Evolutionary conservation across 2,329 filamentous ascomycete species (phyloP), one percentile per base, ranked within the genome.

Genomic region (Macrophomina pseudophaseolina): DNA sequence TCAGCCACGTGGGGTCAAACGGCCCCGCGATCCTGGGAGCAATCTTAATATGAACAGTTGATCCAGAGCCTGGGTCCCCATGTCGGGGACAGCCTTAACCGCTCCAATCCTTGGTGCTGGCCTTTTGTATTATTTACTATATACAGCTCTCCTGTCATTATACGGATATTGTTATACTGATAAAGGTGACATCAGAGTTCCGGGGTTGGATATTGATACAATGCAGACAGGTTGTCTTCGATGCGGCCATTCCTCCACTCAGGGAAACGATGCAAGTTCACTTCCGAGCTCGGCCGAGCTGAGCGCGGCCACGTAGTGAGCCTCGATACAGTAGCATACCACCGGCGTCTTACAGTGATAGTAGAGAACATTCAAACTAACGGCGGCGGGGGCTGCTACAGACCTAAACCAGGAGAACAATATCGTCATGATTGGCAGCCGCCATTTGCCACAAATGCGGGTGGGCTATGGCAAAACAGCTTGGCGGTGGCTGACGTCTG

Each of bases 1-100:
- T 51, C 58, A 62, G 58, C 58, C 58, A 49, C 58, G 58, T 62
- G 58, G 58, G 30, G 44, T 49, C 32, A 38, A 23, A 62, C 58
- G 58, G 58, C 42, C 58, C 58, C 44, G 38, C 3, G 8, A 62
- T 28, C 58, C 58, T 5, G 18, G 58, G 58, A 14, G n/a, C 58
- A 62, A 62, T 62, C 58, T 62, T 40, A 62, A 62, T 62, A 62
- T 62, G 18, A 11, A 28, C 32, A n/a, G 58, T 7, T 32, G 44
- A 49, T 49, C 44, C n/a, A 11, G 33, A 23, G 42, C 28, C 58
- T 38, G 32, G 58, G 46, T 62, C n/a, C 23, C 44, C 58, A 35
- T 38, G 11, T 62, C 44, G 30, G 33, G 42, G 49, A 12, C 58
- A 49, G 58, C 30, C 58, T 38, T 62, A 28, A 35, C 18, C 58